Conservation (phyloP, 495 filamentous ascomycete species). For the Aspergillus steynii region DNA sequence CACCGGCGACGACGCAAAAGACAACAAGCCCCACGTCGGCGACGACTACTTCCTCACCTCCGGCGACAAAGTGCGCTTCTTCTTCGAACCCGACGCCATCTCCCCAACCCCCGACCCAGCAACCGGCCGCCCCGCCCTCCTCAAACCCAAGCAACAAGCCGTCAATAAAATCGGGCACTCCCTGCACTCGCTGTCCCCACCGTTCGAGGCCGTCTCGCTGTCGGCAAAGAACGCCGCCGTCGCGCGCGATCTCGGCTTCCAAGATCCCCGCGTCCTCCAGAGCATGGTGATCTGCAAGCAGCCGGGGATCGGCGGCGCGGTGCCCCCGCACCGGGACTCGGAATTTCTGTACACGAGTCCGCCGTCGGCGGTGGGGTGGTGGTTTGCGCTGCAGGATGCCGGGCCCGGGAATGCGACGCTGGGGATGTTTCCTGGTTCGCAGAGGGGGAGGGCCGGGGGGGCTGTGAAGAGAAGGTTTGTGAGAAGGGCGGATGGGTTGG, state of each 20-base stretch:
- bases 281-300: conserved; percentile 99
- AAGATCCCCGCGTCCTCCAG: conserved; percentile 75
- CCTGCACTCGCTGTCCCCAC: conserved; percentile 71
- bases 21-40: conserved; percentile 65
- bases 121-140: conserved; percentile 49
- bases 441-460: conserved; percentile 47
- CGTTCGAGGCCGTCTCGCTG: conserved; percentile 65
- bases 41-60: conserved; percentile 92
- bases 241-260: conserved; percentile 69
- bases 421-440: conserved; percentile 79
- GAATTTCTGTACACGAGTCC: conserved; percentile 93
- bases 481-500: conserved; percentile 52
- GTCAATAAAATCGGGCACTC: conserved; percentile 98
- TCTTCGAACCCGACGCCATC: conserved; percentile 83
- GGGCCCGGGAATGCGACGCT: conserved; percentile 83
- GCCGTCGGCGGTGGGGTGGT: conserved; percentile 87
- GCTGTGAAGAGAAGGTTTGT: conserved; percentile 74
- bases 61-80: conserved; percentile 91
- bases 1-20: conserved; percentile 62
- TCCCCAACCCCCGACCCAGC: conserved; percentile 38
- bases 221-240: conserved; percentile 60
- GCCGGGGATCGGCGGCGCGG: conserved; percentile 88
- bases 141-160: conserved; percentile 74
- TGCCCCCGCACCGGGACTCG: conserved; percentile 85
- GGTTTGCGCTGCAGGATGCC: conserved; percentile 94